Percentiles rank a stretch among this genome's conserved stretches.
phyloP scores from a whole-genome alignment of 495 filamentous ascomycete species.

The Neurospora intermedia region DNA sequence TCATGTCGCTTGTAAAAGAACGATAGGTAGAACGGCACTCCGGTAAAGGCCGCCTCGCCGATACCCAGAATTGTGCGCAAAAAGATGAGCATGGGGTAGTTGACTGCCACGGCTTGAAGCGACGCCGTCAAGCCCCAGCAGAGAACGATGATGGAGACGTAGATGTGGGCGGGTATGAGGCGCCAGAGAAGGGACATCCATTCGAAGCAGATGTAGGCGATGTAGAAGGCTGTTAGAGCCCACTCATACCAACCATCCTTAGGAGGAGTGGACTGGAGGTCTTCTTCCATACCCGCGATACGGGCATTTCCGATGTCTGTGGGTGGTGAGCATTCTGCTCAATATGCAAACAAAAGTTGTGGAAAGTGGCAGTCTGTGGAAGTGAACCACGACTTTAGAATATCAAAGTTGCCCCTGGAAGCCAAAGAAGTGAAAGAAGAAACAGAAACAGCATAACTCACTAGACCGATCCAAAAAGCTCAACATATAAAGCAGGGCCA shows the following conservation, averaged over 20 bases:
- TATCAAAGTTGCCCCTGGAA: neutral
- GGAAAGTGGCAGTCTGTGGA: neutral
- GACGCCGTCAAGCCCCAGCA: conserved; percentile 61
- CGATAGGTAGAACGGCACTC: conserved; percentile 68
- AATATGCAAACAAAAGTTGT: neutral
- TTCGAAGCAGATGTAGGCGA: conserved; percentile 55
- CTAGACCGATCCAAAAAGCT: conserved; percentile 72
- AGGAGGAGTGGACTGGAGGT: conserved; percentile 47
- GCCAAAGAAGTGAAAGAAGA: neutral
- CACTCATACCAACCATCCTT: conserved; percentile 70
- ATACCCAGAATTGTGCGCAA: conserved; percentile 59
- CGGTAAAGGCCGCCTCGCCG: conserved; percentile 65
- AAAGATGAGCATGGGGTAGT: conserved; percentile 60
- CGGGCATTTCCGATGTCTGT: conserved; percentile 71
- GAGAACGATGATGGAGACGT: conserved; percentile 51
- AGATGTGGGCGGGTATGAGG: conserved; percentile 51
- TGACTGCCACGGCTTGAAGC: conserved; percentile 56
- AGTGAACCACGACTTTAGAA: neutral
- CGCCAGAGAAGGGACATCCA: conserved; percentile 70
- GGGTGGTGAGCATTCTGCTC: neutral
- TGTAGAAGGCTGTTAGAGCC: conserved; percentile 71
- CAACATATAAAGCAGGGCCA: conserved; percentile 73
- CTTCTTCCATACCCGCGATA: conserved; percentile 59
- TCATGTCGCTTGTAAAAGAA: conserved; percentile 83
- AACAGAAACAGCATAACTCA: conserved; percentile 25